phyloP scores from a whole-genome alignment of 1,139 yeast genomes.

The Kodamaea suecica region DNA sequence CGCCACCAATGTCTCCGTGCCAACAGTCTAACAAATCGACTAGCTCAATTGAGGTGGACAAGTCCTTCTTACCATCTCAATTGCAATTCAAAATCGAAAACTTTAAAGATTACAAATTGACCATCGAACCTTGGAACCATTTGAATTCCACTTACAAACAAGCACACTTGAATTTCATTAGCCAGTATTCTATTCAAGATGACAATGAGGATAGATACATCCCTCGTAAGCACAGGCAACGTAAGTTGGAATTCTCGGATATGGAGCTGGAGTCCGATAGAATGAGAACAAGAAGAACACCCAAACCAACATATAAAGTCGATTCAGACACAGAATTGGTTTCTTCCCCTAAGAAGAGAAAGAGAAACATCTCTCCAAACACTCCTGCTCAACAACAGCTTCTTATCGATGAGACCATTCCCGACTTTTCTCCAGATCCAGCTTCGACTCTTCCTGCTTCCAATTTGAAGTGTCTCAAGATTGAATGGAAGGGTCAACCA shows the following conservation, averaged over 20 bases:
- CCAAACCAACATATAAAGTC: slow-evolving; percentile 20
- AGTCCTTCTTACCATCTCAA: slow-evolving; percentile 20
- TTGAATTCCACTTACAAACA: slow-evolving; percentile 43
- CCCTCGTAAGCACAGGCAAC: slow-evolving; percentile 15
- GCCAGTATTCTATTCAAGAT: slow-evolving; percentile 39
- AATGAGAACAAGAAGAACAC: slow-evolving; percentile 59
- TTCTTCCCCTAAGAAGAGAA: slow-evolving; percentile 26
- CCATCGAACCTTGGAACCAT: slow-evolving; percentile 51
- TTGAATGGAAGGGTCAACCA: slow-evolving; percentile 98
- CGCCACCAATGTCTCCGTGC: slow-evolving; percentile 68
- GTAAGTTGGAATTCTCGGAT: slow-evolving; percentile 21
- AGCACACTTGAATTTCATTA: slow-evolving; percentile 48
- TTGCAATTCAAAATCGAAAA: slow-evolving; percentile 46
- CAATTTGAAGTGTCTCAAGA: slow-evolving; percentile 66
- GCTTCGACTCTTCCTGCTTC: slow-evolving; percentile 59
- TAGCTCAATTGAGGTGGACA: slow-evolving; percentile 11
- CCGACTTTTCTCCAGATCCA: slow-evolving; percentile 76
- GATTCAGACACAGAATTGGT: slow-evolving; percentile 12
- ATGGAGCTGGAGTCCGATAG: slow-evolving; percentile 38
- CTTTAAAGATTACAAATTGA: slow-evolving; percentile 44
- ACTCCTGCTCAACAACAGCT: slow-evolving; percentile 38
- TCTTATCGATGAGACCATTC: slow-evolving; percentile 54
- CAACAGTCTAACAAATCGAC: slow-evolving; percentile 19
- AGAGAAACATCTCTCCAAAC: slow-evolving; percentile 36
- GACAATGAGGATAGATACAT: slow-evolving; percentile 11